Percentiles rank a stretch among this genome's conserved stretches.
phyloP scores from a whole-genome alignment of 169 alveolate genomes.

The Eimeria maxima region DNA sequence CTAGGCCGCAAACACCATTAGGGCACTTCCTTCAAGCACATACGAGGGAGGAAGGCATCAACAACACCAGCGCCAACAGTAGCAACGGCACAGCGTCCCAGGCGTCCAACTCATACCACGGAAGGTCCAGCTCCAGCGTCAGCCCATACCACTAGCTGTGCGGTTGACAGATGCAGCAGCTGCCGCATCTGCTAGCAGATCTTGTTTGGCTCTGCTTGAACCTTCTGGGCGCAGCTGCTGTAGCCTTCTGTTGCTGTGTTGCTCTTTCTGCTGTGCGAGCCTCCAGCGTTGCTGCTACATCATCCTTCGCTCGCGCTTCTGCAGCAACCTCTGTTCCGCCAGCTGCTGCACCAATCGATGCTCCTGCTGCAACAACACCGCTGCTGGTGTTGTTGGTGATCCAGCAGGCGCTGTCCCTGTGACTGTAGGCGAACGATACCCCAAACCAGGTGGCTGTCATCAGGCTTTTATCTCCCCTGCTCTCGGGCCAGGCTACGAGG shows the following conservation, averaged over 20 bases:
- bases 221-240: background rate
- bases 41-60: background rate
- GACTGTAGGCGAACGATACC: background rate
- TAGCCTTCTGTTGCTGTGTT: background rate
- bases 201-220: background rate
- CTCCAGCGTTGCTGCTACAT: background rate
- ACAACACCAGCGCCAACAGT: background rate
- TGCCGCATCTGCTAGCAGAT: background rate
- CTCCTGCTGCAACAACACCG: constrained; percentile 35
- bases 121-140: too few species aligned
- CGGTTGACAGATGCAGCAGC: background rate
- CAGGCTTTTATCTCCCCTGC: background rate
- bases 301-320: constrained; percentile 8
- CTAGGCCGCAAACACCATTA: background rate
- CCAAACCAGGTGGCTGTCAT: background rate
- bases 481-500: background rate
- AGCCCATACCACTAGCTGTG: background rate
- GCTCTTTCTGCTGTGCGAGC: background rate
- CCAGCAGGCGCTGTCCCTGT: background rate
- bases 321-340: constrained; percentile 12
- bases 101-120: too few species aligned
- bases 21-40: background rate
- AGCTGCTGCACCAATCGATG: constrained; percentile 1
- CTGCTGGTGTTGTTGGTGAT: constrained; percentile 16
- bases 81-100: background rate